Evolutionary conservation across 1,284 basidiomycete genomes (phyloP).

Genomic region (Neotropicomus parvogracilis): DNA sequence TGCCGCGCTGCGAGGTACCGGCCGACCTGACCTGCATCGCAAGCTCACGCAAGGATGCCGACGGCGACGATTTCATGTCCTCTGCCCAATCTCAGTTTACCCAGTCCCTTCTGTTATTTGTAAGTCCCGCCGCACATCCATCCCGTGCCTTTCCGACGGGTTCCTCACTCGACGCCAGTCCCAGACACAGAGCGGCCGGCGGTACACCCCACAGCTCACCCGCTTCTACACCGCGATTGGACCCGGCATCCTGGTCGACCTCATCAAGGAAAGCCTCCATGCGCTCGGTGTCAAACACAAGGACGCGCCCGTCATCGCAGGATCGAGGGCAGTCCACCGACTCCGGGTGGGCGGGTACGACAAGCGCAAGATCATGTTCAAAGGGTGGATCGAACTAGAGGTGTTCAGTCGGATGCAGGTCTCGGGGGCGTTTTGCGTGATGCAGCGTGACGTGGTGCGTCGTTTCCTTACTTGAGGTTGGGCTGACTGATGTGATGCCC

Average conservation of each 20-base stretch:
- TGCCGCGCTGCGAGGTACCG: not conserved
- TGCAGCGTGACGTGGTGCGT: slow-evolving; percentile 61
- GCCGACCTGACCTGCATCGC: not conserved
- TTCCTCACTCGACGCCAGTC: slow-evolving; percentile 44
- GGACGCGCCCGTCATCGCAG: slow-evolving; percentile 29
- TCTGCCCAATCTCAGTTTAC: slow-evolving; percentile 56
- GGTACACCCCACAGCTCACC: slow-evolving; percentile 70
- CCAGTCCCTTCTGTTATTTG: slow-evolving; percentile 58
- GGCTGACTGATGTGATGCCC: slow-evolving; percentile 2
- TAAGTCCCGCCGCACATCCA: slow-evolving; percentile 31
- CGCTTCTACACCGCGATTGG: slow-evolving; percentile 66
- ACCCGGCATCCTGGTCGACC: slow-evolving; percentile 48
- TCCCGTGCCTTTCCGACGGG: not conserved
- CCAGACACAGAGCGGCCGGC: slow-evolving; percentile 66
- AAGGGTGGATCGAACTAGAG: slow-evolving; percentile 69
- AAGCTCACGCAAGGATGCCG: slow-evolving; percentile 38
- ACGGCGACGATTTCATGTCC: slow-evolving; percentile 58
- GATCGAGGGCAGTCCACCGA: slow-evolving; percentile 29
- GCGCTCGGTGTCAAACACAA: slow-evolving; percentile 51
- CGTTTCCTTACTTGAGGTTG: not conserved
- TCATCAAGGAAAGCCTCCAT: slow-evolving; percentile 51
- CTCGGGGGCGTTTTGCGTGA: slow-evolving; percentile 60
- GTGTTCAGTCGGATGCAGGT: slow-evolving; percentile 43
- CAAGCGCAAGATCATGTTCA: slow-evolving; percentile 55
- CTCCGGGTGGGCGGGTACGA: slow-evolving; percentile 66